Percentiles rank a stretch among this genome's conserved stretches.
Conservation (phyloP, 1,139 yeast genomes). For the Suhomyces atakaporum region DNA sequence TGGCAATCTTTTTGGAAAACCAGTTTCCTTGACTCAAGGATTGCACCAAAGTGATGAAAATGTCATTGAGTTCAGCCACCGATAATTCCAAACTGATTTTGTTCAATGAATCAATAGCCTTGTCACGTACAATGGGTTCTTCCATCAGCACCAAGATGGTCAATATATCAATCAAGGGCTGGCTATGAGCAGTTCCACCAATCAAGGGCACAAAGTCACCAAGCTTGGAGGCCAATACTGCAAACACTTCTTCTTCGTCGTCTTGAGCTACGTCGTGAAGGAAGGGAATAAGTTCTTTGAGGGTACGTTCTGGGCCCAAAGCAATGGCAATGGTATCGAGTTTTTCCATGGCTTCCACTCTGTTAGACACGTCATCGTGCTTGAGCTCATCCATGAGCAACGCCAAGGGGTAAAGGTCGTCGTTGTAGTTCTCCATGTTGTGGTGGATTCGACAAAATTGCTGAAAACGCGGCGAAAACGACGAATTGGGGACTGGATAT, state of each 20-base stretch:
- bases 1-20: constrained; percentile 92
- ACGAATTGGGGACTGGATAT: neutral
- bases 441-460: constrained; percentile 18
- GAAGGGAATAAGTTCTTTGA: constrained; percentile 87
- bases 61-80: constrained; percentile 63
- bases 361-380: constrained; percentile 88
- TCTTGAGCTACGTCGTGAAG: constrained; percentile 85
- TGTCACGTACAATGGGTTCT: constrained; percentile 96
- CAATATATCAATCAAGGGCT: constrained; percentile 79
- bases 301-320: constrained; percentile 89
- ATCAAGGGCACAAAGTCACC: constrained; percentile 83
- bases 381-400: constrained; percentile 94
- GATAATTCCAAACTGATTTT: constrained; percentile 65
- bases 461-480: constrained; percentile 6
- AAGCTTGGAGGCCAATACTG: constrained; percentile 87
- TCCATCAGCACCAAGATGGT: constrained; percentile 90
- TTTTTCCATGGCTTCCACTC: constrained; percentile 94
- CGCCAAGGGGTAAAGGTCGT: constrained; percentile 92
- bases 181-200: constrained; percentile 83
- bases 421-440: constrained; percentile 47
- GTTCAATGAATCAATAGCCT: constrained; percentile 86
- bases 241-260: constrained; percentile 97
- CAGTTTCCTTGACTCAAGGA: constrained; percentile 86
- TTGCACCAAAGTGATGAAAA: constrained; percentile 75
- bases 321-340: constrained; percentile 94